A percentile compares a stretch with the other conserved stretches of the same genome.
These are phyloP conservation scores for Isatis tinctoria DNA, from an alignment of 345 rosid genomes.

Conservation along the genomic window DNA sequence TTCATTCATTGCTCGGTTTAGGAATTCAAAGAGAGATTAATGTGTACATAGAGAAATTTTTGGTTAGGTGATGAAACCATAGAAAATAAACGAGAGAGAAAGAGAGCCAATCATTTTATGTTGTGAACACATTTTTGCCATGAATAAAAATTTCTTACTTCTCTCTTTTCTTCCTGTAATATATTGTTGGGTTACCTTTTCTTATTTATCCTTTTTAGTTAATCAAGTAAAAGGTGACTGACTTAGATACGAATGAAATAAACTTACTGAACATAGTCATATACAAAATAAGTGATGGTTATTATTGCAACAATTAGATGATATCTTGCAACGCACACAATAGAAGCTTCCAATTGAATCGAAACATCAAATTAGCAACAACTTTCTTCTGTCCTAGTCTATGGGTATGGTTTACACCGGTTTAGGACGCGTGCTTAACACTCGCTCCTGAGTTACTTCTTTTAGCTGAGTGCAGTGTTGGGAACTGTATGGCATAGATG, in stretches of 20 bases:
- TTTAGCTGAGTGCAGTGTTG: not conserved
- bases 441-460: not conserved
- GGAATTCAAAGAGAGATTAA: constrained; percentile 3
- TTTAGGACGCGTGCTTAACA: not conserved
- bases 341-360: not conserved
- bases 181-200: not conserved
- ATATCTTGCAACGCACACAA: constrained; percentile 3
- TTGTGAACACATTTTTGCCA: constrained; percentile 8
- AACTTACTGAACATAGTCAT: not conserved
- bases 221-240: not conserved
- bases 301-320: not conserved
- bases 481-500: not conserved
- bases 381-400: not conserved
- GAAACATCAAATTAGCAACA: not conserved
- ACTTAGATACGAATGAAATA: not conserved
- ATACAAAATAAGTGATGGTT: not conserved
- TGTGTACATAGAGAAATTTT: constrained; percentile 25
- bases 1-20: constrained; percentile 24
- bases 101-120: not conserved
- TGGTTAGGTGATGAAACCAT: constrained; percentile 16
- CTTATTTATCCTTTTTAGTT: not conserved
- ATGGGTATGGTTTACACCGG: not conserved
- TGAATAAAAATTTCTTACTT: constrained; percentile 3
- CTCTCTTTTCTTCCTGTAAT: not conserved
- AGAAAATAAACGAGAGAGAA: constrained; percentile 15